These are phyloP conservation scores for Crataegus laevigata DNA, from an alignment of 306 rosid genomes.

Conservation along the genomic window DNA sequence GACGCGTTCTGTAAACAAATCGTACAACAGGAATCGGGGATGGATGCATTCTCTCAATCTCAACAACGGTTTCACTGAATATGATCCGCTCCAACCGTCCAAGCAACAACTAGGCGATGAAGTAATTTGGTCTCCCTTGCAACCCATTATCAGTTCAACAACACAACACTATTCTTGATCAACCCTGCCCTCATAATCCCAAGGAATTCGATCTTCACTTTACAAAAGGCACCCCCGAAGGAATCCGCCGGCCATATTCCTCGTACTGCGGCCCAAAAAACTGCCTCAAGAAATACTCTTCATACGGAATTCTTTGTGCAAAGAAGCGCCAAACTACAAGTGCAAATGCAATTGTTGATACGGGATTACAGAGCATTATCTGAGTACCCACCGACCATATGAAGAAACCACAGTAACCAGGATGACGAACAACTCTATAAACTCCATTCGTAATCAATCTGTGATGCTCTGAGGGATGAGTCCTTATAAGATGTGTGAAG, in stretches of 20 bases:
- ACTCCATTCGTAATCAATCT: slow-evolving; percentile 62
- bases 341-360: slow-evolving; percentile 57
- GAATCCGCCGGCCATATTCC: slow-evolving; percentile 51
- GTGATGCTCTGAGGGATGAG: slow-evolving; percentile 47
- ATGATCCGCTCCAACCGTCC: neutral
- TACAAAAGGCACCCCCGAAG: slow-evolving; percentile 81
- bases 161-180: neutral
- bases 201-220: slow-evolving; percentile 15
- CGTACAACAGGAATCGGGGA: neutral
- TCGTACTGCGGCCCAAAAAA: slow-evolving; percentile 61
- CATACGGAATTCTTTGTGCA: slow-evolving; percentile 53
- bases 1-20: neutral
- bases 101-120: neutral
- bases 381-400: slow-evolving; percentile 90
- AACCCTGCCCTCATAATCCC: neutral
- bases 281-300: slow-evolving; percentile 66
- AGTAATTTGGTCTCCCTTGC: neutral
- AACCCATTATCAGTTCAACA: neutral
- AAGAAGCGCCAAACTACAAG: slow-evolving; percentile 68
- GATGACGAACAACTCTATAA: slow-evolving; percentile 68
- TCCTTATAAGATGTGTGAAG: slow-evolving; percentile 75
- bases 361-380: slow-evolving; percentile 88
- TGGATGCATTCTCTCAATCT: neutral
- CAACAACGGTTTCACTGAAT: neutral
- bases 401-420: slow-evolving; percentile 75